Base-by-base conservation (phyloP, 2,329 filamentous ascomycete species). In the Ophiocordyceps sinensis region DNA sequence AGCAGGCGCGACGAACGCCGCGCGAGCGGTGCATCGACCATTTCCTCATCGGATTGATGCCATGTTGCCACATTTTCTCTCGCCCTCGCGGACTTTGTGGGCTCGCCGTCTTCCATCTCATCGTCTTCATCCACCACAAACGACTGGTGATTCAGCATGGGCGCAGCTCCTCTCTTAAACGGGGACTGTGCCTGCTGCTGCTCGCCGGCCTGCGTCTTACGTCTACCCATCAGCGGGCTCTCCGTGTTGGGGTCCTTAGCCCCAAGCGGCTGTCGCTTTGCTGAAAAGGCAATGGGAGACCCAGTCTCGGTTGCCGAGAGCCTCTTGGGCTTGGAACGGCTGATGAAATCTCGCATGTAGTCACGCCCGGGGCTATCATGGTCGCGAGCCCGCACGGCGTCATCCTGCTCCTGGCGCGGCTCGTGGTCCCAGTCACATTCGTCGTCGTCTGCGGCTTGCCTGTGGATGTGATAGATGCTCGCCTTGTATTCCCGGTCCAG, bases 331-430 rank as follows among this genome's bases (percentile, higher is more conserved):
- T 49, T 54, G 23, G 57, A 52, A n/a, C 56, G 55, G 38, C 54
- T 56, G 44, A 62, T 61, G 36, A 63, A 63, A 14, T 55, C 53
- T 5, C 53, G 49, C 50, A 61, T 53, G 29, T 54, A 61, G 11
- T 58, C 58, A 1, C 60, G 56, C 5, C 53, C 56, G 19, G 58
- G 58, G 37, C 55, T 60, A 34, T 62, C 59, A 26, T 26, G 5
- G 31, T 55, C 29, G 29, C 11, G 29, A 30, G 8, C 11, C 10
- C 14, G 29, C 29, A 26, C 23, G 3, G 9, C 23, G 23, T 7
- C 6, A 26, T 26, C 6, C 23, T 26, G 23, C 23, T 9, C 23
- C 23, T 7, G 23, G 9, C 23, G 3, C 23, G 6, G 23, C 23
- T 7, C 23, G 9, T 26, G 6, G 23, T 26, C 23, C 23, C 23